phyloP scores from a whole-genome alignment of 1,284 basidiomycete genomes.

The Pseudozyma hubeiensis region DNA sequence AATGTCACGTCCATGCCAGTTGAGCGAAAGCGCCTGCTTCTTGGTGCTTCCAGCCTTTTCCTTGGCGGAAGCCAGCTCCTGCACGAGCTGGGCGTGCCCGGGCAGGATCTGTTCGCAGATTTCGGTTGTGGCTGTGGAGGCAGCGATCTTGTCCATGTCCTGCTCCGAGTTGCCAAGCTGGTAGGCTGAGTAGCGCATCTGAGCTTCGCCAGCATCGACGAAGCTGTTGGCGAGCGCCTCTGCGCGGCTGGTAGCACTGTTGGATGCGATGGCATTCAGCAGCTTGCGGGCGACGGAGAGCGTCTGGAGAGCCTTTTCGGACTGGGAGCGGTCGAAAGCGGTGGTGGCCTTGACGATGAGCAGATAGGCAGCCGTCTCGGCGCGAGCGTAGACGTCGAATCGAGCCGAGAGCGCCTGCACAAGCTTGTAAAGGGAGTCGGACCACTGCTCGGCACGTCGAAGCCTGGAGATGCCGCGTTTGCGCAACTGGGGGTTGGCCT shows the following conservation, averaged over 20 bases:
- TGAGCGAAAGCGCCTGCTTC: constrained; percentile 74
- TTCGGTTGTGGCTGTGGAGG: constrained; percentile 73
- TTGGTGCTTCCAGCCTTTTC: constrained; percentile 61
- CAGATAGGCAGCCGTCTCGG: constrained; percentile 73
- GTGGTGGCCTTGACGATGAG: constrained; percentile 74
- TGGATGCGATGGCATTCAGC: constrained; percentile 78
- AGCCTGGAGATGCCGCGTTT: constrained; percentile 83
- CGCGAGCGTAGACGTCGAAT: constrained; percentile 51
- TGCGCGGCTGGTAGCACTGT: constrained; percentile 82
- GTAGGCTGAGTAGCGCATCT: constrained; percentile 92
- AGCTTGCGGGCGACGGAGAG: constrained; percentile 82
- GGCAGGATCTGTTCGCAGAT: constrained; percentile 76
- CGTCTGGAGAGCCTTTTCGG: constrained; percentile 80
- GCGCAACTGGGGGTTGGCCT: constrained; percentile 74
- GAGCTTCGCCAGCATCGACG: constrained; percentile 86
- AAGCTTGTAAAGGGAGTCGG: constrained; percentile 80
- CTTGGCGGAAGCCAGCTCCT: constrained; percentile 70
- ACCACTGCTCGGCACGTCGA: constrained; percentile 85
- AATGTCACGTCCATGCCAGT: constrained; percentile 85
- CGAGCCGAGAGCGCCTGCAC: constrained; percentile 74
- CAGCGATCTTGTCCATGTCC: constrained; percentile 84
- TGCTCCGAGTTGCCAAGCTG: constrained; percentile 77
- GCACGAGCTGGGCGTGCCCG: constrained; percentile 75
- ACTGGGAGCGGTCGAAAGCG: constrained; percentile 73
- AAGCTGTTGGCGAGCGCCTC: constrained; percentile 88